A percentile compares a stretch with the other conserved stretches of the same genome.
Conservation (phyloP, 192 early-diverging fungal genomes). For the Gamsiella multidivaricata region DNA sequence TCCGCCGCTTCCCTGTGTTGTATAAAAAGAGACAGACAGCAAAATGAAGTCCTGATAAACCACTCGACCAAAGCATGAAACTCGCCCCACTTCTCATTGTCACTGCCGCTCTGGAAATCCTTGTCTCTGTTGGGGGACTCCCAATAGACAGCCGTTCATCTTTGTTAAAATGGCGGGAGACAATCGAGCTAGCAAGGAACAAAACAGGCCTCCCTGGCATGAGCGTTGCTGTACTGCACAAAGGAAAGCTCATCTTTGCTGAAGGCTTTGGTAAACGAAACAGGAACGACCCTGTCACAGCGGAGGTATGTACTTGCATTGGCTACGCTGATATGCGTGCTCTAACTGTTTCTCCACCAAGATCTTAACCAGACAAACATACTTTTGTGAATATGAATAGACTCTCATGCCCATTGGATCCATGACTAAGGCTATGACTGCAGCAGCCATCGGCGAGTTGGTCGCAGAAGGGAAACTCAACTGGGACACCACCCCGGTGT, state of each 20-base stretch:
- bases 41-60: neutral
- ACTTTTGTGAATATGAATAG: constrained; percentile 5
- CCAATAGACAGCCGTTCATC: neutral
- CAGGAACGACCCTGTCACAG: constrained; percentile 13
- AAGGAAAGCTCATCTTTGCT: constrained; percentile 29
- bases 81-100: neutral
- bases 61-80: constrained; percentile 6
- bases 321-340: neutral
- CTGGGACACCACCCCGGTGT: constrained; percentile 35
- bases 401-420: constrained; percentile 30
- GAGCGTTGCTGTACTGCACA: constrained; percentile 19
- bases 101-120: neutral
- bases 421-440: constrained; percentile 29
- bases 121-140: neutral
- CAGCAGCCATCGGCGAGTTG: constrained; percentile 16
- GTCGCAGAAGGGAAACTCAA: constrained; percentile 36
- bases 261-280: constrained; percentile 30
- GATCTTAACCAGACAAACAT: neutral
- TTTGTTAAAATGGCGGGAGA: constrained; percentile 1
- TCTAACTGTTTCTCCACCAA: neutral
- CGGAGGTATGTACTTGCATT: constrained; percentile 14
- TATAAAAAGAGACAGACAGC: neutral
- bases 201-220: constrained; percentile 9
- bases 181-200: constrained; percentile 11
- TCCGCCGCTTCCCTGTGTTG: too few relatives aligned